Conservation (phyloP, 2,329 filamentous ascomycete species). For the Epichloe gansuensis region DNA sequence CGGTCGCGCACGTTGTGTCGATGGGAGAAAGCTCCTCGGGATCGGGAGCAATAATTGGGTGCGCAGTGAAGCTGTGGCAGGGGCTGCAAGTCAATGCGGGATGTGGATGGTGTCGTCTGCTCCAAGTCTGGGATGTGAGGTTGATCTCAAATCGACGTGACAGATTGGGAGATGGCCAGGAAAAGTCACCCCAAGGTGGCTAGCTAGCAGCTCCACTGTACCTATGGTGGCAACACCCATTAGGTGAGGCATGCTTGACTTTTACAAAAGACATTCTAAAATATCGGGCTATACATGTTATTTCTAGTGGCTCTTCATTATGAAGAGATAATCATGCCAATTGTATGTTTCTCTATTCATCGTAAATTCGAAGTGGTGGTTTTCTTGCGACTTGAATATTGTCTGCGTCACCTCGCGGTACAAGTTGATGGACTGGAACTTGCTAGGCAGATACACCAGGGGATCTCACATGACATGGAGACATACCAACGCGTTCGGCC, state of each 20-base stretch:
- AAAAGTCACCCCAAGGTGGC: slow-evolving; percentile 9
- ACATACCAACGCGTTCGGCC: not conserved
- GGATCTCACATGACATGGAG: slow-evolving; percentile 10
- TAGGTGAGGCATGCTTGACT: not conserved
- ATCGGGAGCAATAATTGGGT: not conserved
- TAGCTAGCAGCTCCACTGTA: slow-evolving; percentile 9
- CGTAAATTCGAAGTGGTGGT: not conserved
- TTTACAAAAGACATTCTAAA: too few species aligned
- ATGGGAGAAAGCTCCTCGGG: not conserved
- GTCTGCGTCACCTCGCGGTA: not conserved
- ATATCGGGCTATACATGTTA: too few species aligned
- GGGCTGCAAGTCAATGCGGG: not conserved
- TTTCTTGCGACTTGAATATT: not conserved
- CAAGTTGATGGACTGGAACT: not conserved
- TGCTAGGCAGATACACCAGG: slow-evolving; percentile 7
- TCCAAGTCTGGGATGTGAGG: not conserved
- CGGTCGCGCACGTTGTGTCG: not conserved
- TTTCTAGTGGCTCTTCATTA: not conserved
- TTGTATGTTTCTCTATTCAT: not conserved
- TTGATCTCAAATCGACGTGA: slow-evolving; percentile 6
- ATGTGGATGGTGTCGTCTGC: slow-evolving; percentile 2
- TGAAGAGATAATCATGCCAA: not conserved
- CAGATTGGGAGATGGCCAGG: slow-evolving; percentile 8
- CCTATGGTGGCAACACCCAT: not conserved
- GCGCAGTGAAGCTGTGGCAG: not conserved